Evolutionary conservation across 2,329 filamentous ascomycete genomes (phyloP).

Genomic region (Penicillium sumatraense): DNA sequence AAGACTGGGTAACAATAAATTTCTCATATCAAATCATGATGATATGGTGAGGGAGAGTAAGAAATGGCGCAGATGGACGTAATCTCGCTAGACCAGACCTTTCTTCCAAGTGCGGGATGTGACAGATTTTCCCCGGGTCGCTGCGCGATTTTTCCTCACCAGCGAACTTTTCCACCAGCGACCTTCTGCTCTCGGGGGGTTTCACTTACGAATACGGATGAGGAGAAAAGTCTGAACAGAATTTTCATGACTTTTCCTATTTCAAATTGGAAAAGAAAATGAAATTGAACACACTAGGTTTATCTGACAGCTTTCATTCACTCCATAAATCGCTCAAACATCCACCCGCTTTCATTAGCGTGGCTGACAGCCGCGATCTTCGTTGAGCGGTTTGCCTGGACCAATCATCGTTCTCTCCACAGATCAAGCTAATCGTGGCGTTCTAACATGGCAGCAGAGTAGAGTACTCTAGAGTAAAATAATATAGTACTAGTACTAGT

Average conservation of each 20-base stretch:
- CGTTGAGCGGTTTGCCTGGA: constrained; percentile 24
- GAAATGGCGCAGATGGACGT: constrained; percentile 26
- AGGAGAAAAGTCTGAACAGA: background rate
- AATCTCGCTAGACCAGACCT: too few species aligned
- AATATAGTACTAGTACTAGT: too few species aligned
- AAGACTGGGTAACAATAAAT: constrained; percentile 1
- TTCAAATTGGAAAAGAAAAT: too few species aligned
- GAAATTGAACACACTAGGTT: too few species aligned
- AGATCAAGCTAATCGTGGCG: too few species aligned
- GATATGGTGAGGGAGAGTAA: too few species aligned
- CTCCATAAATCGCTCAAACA: constrained; percentile 19
- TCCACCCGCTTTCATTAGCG: background rate
- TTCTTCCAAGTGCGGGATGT: background rate
- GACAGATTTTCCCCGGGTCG: constrained; percentile 5
- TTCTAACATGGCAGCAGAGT: too few species aligned
- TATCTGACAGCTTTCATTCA: constrained; percentile 3
- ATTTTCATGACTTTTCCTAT: background rate
- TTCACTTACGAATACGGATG: background rate
- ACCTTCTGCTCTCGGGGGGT: background rate
- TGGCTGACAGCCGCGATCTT: constrained; percentile 4
- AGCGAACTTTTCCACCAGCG: too few species aligned
- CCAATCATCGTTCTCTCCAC: too few species aligned
- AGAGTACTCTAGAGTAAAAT: too few species aligned
- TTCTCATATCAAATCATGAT: constrained; percentile 2
- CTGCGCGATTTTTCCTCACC: constrained; percentile 30